Percentiles rank a stretch among this genome's conserved stretches.
phyloP scores from a whole-genome alignment of 345 rosid species.

The Ailanthus altissimus region DNA sequence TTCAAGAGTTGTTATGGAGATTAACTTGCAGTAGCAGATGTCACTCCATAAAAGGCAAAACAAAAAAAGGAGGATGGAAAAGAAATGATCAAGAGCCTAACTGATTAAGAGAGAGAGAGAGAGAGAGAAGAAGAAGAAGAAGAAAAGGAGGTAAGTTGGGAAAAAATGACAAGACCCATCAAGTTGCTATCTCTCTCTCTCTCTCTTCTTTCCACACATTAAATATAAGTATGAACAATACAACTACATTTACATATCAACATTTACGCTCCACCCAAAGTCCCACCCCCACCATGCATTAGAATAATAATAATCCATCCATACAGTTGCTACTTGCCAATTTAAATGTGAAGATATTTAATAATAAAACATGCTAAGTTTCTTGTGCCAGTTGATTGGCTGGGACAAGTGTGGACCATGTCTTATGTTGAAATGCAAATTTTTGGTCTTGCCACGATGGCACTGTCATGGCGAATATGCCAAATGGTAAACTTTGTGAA shows the following conservation, averaged over 20 bases:
- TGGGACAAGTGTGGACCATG: constrained; percentile 1
- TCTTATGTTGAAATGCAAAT: not conserved
- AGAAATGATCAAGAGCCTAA: constrained; percentile 14
- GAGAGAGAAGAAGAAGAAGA: constrained; percentile 27
- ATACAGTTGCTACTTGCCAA: constrained; percentile 24
- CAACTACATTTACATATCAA: constrained; percentile 26
- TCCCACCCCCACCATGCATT: constrained; percentile 33
- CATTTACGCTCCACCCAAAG: constrained; percentile 19
- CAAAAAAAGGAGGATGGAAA: not conserved
- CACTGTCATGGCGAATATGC: not conserved
- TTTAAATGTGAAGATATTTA: constrained; percentile 31
- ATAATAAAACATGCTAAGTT: constrained; percentile 11
- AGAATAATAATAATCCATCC: constrained; percentile 37
- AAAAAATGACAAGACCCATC: constrained; percentile 36
- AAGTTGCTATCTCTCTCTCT: constrained; percentile 39
- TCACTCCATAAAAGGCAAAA: not conserved
- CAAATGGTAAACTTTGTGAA: constrained; percentile 7
- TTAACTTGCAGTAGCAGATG: not conserved
- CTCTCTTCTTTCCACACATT: constrained; percentile 45
- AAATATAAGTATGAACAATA: constrained; percentile 33
- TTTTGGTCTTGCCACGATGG: constrained; percentile 24
- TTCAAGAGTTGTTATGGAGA: constrained; percentile 14
- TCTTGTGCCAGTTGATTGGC: constrained; percentile 23
- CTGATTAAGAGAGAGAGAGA: constrained; percentile 27
- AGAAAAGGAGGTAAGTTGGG: constrained; percentile 5